A percentile compares a stretch with the other conserved stretches of the same genome.
These are phyloP conservation scores for Lasiodiplodia gonubiensis DNA, from an alignment of 2,329 filamentous ascomycete genomes.

Conservation along the genomic window DNA sequence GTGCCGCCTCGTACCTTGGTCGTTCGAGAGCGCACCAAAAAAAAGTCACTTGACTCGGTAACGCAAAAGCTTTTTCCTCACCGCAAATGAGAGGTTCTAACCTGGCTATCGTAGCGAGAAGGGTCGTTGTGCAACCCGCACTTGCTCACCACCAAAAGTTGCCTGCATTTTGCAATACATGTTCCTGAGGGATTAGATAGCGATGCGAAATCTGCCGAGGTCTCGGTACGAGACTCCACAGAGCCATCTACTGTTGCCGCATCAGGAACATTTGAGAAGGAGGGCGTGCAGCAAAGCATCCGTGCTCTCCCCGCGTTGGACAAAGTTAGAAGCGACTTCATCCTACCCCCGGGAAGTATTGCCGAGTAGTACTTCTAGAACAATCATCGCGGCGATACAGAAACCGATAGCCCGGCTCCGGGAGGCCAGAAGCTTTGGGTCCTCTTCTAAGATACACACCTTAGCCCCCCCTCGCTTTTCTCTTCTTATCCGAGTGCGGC, in stretches of 20 bases:
- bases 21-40: not conserved
- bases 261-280: not conserved
- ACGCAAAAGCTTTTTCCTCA: not conserved
- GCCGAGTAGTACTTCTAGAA: not conserved
- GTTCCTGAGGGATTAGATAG: not conserved
- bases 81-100: too few relatives aligned
- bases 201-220: not conserved
- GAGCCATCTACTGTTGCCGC: not conserved
- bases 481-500: not conserved
- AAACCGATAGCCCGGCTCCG: constrained; percentile 1
- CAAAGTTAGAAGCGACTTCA: not conserved
- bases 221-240: not conserved
- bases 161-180: not conserved
- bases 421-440: constrained; percentile 5
- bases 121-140: too few relatives aligned
- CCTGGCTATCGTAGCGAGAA: not conserved
- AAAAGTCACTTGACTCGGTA: not conserved
- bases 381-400: not conserved
- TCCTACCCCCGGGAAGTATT: not conserved
- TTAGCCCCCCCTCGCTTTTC: not conserved
- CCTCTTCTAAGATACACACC: not conserved
- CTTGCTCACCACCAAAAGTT: too few relatives aligned
- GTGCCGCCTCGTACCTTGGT: not conserved
- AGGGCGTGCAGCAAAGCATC: not conserved
- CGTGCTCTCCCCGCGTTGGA: not conserved